phyloP scores from a whole-genome alignment of 495 filamentous ascomycete species.

The Gamarada debralockiae region DNA sequence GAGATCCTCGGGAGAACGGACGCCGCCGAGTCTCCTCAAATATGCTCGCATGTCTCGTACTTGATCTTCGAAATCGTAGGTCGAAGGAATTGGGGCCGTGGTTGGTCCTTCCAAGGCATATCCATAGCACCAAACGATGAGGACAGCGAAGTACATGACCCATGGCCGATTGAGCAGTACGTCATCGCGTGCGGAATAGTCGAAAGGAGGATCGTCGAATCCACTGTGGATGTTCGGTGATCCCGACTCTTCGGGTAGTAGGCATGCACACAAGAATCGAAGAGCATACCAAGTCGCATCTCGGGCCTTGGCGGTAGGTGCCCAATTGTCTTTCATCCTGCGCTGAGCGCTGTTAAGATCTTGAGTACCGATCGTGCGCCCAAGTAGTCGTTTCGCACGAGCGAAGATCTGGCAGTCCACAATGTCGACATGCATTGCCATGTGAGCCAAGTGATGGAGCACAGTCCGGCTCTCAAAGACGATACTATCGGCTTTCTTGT shows the following conservation, averaged over 20 bases:
- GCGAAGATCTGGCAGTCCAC: slow-evolving; percentile 98
- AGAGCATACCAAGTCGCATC: slow-evolving; percentile 94
- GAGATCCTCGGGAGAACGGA: slow-evolving; percentile 79
- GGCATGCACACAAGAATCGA: slow-evolving; percentile 76
- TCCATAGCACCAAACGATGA: slow-evolving; percentile 95
- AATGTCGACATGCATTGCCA: slow-evolving; percentile 97
- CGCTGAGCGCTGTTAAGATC: slow-evolving; percentile 78
- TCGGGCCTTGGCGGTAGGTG: slow-evolving; percentile 83
- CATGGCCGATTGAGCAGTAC: slow-evolving; percentile 89
- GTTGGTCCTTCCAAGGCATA: slow-evolving; percentile 85
- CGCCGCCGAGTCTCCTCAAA: slow-evolving; percentile 66
- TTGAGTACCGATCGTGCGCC: slow-evolving; percentile 75
- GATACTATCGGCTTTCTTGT: slow-evolving; percentile 64
- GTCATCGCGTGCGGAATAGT: slow-evolving; percentile 84
- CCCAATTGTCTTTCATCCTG: slow-evolving; percentile 87
- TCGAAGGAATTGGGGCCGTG: slow-evolving; percentile 43
- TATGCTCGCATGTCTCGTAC: slow-evolving; percentile 76
- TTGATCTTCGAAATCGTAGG: slow-evolving; percentile 58
- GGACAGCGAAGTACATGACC: slow-evolving; percentile 91
- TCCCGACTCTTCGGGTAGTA: slow-evolving; percentile 50
- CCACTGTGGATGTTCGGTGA: slow-evolving; percentile 15
- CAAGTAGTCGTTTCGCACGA: slow-evolving; percentile 76
- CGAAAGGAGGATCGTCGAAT: slow-evolving; percentile 19
- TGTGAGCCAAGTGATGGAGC: slow-evolving; percentile 90
- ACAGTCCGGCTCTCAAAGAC: slow-evolving; percentile 85